These are phyloP conservation scores for Penicillium longicatenatum DNA, from an alignment of 495 filamentous ascomycete genomes.

Conservation along the genomic window DNA sequence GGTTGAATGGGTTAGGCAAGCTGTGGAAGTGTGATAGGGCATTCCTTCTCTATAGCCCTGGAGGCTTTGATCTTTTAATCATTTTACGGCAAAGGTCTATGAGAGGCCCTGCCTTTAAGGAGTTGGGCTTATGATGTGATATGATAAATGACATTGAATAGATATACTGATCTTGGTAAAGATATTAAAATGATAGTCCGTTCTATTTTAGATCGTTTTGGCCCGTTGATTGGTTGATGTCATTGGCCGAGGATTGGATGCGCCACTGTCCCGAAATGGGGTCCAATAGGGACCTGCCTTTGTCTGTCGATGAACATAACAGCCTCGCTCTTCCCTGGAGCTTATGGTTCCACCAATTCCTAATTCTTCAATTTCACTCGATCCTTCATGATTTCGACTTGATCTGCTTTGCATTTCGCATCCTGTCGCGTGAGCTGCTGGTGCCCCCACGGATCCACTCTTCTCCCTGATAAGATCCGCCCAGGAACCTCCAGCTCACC, in stretches of 20 bases:
- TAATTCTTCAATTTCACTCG: neutral
- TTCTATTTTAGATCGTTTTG: neutral
- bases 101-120: too few relatives aligned
- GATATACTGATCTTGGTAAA: neutral
- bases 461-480: conserved; percentile 21
- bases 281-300: neutral
- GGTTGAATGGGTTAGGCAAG: conserved; percentile 10
- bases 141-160: neutral
- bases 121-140: neutral
- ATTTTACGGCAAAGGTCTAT: too few relatives aligned
- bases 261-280: neutral
- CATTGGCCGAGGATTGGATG: neutral
- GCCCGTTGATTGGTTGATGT: neutral
- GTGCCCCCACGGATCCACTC: conserved; percentile 14
- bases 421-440: neutral
- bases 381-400: neutral
- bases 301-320: too few relatives aligned
- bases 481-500: conserved; percentile 9
- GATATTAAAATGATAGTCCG: neutral
- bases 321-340: too few relatives aligned
- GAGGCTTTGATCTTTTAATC: neutral
- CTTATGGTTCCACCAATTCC: neutral
- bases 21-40: conserved; percentile 10
- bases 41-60: neutral
- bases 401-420: neutral